These are phyloP conservation scores for Whalleya microplaca DNA, from an alignment of 2,329 filamentous ascomycete genomes.

Conservation along the genomic window DNA sequence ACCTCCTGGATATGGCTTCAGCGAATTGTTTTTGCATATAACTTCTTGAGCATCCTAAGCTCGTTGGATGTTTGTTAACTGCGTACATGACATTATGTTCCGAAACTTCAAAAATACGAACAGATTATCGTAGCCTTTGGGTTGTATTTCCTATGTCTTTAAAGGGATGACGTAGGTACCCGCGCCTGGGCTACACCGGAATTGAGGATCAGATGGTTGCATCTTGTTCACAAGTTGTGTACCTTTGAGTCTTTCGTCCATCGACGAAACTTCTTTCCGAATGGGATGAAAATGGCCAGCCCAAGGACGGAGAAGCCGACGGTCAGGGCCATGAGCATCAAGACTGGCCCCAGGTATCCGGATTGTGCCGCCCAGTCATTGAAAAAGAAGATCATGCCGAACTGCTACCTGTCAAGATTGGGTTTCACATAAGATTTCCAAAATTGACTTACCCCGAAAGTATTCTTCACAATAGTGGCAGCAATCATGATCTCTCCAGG, in stretches of 20 bases:
- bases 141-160: neutral
- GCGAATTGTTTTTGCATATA: neutral
- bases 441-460: constrained; percentile 39
- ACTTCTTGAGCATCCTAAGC: neutral
- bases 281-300: constrained; percentile 33
- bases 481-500: constrained; percentile 63
- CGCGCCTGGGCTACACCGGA: neutral
- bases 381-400: constrained; percentile 38
- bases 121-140: neutral
- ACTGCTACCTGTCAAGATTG: constrained; percentile 20
- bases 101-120: neutral
- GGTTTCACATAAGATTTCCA: neutral
- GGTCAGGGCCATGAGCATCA: constrained; percentile 35
- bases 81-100: neutral
- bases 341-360: constrained; percentile 33
- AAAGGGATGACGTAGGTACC: neutral
- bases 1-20: neutral
- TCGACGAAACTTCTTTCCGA: constrained; percentile 36
- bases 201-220: neutral
- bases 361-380: constrained; percentile 33
- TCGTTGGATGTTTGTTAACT: neutral
- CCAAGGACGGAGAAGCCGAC: constrained; percentile 33
- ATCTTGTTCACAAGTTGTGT: constrained; percentile 25
- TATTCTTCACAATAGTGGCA: constrained; percentile 67
- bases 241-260: constrained; percentile 37